phyloP scores from a whole-genome alignment of 2,329 filamentous ascomycete genomes.

The Fusarium dimerum region DNA sequence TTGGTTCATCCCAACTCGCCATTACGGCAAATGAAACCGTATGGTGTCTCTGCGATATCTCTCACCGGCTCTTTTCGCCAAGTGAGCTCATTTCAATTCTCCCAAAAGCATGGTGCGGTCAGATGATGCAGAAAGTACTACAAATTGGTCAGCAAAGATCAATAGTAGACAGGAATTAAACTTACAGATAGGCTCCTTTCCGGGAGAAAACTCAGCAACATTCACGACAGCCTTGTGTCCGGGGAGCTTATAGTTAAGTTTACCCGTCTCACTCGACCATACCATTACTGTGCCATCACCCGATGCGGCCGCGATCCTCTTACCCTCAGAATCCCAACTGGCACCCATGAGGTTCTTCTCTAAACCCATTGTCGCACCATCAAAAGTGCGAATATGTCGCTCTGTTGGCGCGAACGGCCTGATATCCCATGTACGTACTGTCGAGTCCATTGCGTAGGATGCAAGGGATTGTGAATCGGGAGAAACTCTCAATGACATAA shows the following conservation, averaged over 20 bases:
- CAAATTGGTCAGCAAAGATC: constrained; percentile 21
- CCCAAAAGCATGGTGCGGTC: constrained; percentile 83
- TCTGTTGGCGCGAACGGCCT: constrained; percentile 90
- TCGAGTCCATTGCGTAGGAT: constrained; percentile 92
- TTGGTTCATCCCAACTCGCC: too few species aligned
- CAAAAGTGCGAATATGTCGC: constrained; percentile 82
- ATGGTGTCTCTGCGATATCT: background rate
- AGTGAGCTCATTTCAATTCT: constrained; percentile 60
- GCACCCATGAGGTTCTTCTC: constrained; percentile 91
- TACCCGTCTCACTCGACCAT: constrained; percentile 87
- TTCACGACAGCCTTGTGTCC: constrained; percentile 96
- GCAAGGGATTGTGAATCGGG: constrained; percentile 88
- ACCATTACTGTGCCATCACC: constrained; percentile 89
- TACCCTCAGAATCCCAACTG: constrained; percentile 85
- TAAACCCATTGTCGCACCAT: constrained; percentile 82
- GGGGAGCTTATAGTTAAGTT: constrained; percentile 90
- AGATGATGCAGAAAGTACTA: constrained; percentile 88
- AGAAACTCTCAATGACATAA: constrained; percentile 88
- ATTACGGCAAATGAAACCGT: too few species aligned
- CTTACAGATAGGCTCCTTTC: constrained; percentile 85
- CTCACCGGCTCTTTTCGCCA: constrained; percentile 39
- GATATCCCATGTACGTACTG: constrained; percentile 94
- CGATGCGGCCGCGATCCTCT: constrained; percentile 84
- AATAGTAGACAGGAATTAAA: background rate
- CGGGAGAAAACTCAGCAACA: constrained; percentile 86